A percentile compares a stretch with the other conserved stretches of the same genome.
Evolutionary conservation across 352 stramenopile species (phyloP).

Genomic region (Pythium brassicae): DNA sequence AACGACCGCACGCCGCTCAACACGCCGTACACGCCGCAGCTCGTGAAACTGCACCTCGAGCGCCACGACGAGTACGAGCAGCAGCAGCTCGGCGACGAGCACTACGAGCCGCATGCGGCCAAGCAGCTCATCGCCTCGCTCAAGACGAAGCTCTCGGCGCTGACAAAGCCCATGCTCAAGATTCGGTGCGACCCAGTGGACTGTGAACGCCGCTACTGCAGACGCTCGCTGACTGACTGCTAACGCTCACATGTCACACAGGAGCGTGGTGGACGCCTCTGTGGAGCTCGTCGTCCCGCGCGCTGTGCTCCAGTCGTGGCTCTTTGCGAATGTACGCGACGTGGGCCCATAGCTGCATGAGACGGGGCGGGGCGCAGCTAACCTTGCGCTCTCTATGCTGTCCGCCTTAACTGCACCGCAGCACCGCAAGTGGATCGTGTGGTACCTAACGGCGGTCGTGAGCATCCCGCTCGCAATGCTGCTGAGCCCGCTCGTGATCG

Average conservation of each 20-base stretch:
- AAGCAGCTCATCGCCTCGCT: constrained; percentile 28
- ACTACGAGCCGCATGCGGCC: constrained; percentile 20
- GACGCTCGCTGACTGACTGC: background rate
- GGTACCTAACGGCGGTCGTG: constrained; percentile 60
- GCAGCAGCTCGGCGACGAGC: constrained; percentile 21
- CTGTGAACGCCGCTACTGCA: no score
- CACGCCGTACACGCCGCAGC: constrained; percentile 78
- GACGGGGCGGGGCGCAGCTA: no score
- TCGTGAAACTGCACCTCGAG: constrained; percentile 78
- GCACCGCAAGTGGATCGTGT: constrained; percentile 55
- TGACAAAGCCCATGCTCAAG: constrained; percentile 39
- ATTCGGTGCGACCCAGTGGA: constrained; percentile 28
- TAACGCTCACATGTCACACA: background rate
- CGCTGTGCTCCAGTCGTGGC: constrained; percentile 26
- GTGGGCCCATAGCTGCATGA: background rate
- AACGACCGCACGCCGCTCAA: constrained; percentile 79
- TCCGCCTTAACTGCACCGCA: constrained; percentile 12
- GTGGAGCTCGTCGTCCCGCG: constrained; percentile 34
- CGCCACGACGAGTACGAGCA: constrained; percentile 55
- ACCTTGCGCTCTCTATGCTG: background rate
- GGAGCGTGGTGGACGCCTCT: constrained; percentile 26
- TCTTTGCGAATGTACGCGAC: constrained; percentile 34
- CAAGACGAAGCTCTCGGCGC: constrained; percentile 33
- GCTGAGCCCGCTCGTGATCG: constrained; percentile 73
- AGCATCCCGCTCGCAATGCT: constrained; percentile 73